phyloP scores from a whole-genome alignment of 208 protist species.

The Kentomonas sorsogonicus region DNA sequence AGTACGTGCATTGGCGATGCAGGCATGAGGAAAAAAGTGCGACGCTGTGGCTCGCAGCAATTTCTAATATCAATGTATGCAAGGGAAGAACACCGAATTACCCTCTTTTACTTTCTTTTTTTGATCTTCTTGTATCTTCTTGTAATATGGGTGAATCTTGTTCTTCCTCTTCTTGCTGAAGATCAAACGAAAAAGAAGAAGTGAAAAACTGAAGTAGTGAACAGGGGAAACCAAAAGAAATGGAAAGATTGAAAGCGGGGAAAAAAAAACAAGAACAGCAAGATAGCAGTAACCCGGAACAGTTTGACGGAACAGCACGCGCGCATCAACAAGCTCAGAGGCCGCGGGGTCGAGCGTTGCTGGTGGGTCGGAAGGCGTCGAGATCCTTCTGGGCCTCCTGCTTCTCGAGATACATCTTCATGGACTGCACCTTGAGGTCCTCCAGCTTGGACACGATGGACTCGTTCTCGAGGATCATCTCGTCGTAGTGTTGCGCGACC shows the following conservation, averaged over 20 bases:
- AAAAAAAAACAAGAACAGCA: conserved; percentile 7
- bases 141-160: background rate
- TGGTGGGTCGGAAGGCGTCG: conserved; percentile 45
- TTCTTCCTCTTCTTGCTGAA: conserved; percentile 1
- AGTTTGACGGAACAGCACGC: too few relatives aligned
- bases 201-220: background rate
- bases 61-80: too few relatives aligned
- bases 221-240: conserved; percentile 6
- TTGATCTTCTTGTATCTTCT: conserved; percentile 5
- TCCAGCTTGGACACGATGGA: conserved; percentile 73
- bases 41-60: too few relatives aligned
- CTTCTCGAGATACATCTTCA: conserved; percentile 85
- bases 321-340: conserved; percentile 17
- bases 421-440: conserved; percentile 89
- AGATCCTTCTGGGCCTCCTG: conserved; percentile 74
- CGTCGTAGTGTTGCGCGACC: conserved; percentile 85
- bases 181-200: conserved; percentile 8
- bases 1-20: too few relatives aligned
- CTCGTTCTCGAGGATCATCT: conserved; percentile 91
- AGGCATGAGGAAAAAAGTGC: too few relatives aligned
- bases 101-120: background rate
- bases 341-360: conserved; percentile 32
- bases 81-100: too few relatives aligned
- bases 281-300: conserved; percentile 3
- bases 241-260: background rate